Evolutionary conservation across 495 filamentous ascomycete species (phyloP).

Genomic region (Annulohypoxylon stygium): DNA sequence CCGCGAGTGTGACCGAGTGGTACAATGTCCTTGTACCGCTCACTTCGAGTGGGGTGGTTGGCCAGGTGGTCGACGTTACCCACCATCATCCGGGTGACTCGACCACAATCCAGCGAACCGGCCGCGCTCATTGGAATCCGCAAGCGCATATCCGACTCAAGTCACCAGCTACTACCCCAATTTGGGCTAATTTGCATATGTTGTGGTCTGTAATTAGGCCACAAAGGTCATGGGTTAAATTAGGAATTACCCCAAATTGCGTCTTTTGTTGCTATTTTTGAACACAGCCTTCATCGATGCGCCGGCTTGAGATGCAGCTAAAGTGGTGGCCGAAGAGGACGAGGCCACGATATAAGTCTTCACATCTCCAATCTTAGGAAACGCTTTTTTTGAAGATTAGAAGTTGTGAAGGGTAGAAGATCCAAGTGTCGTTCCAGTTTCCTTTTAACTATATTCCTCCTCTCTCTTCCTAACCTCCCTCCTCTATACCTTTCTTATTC

Average conservation of each 20-base stretch:
- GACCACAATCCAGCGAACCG: conserved; percentile 55
- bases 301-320: conserved; percentile 48
- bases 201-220: conserved; percentile 53
- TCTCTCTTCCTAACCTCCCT: conserved; percentile 53
- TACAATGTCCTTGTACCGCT: conserved; percentile 48
- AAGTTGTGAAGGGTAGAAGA: conserved; percentile 53
- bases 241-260: conserved; percentile 52
- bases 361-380: conserved; percentile 55
- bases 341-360: conserved; percentile 65
- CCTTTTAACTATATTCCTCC: conserved; percentile 53
- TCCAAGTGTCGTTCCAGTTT: conserved; percentile 64
- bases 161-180: conserved; percentile 49
- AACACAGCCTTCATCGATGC: conserved; percentile 48
- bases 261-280: conserved; percentile 55
- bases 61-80: conserved; percentile 52
- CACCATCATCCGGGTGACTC: conserved; percentile 49
- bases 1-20: conserved; percentile 53
- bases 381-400: conserved; percentile 50
- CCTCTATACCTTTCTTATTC: conserved; percentile 35
- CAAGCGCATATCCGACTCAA: conserved; percentile 56
- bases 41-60: conserved; percentile 50
- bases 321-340: conserved; percentile 46
- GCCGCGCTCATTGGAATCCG: conserved; percentile 60
- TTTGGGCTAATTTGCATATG: conserved; percentile 53
- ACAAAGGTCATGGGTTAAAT: conserved; percentile 51